Percentiles rank a stretch among this genome's conserved stretches.
These are phyloP conservation scores for Boletus mariae DNA, from an alignment of 1,284 basidiomycete species.

Conservation along the genomic window DNA sequence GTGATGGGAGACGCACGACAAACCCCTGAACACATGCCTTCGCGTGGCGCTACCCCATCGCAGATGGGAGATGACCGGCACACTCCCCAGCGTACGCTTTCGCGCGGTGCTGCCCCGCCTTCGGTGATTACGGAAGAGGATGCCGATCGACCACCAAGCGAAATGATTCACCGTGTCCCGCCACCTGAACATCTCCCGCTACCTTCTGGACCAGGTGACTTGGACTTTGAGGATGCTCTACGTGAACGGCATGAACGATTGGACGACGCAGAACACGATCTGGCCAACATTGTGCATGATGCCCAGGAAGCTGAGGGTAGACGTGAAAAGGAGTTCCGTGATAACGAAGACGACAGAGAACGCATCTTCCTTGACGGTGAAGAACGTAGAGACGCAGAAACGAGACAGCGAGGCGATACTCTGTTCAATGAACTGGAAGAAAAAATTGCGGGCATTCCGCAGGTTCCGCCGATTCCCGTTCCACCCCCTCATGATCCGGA, in stretches of 20 bases:
- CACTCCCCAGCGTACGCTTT: constrained; percentile 5
- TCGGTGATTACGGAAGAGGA: constrained; percentile 21
- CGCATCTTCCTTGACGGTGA: constrained; percentile 59
- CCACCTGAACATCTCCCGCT: constrained; percentile 11
- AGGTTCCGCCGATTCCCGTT: constrained; percentile 19
- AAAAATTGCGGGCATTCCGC: constrained; percentile 30
- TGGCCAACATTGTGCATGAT: constrained; percentile 44
- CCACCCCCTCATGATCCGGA: constrained; percentile 20
- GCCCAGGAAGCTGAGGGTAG: constrained; percentile 56
- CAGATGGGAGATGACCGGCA: neutral
- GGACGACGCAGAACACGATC: constrained; percentile 48
- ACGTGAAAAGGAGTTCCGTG: constrained; percentile 59
- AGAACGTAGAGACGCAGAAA: constrained; percentile 50
- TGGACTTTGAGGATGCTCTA: constrained; percentile 45
- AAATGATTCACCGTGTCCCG: constrained; percentile 26
- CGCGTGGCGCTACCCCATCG: constrained; percentile 14
- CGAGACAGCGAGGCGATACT: constrained; percentile 47
- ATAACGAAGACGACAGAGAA: constrained; percentile 61
- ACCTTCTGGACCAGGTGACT: constrained; percentile 4
- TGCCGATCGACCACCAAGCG: constrained; percentile 19
- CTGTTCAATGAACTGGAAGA: constrained; percentile 48
- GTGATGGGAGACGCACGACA: neutral
- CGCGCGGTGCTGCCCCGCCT: constrained; percentile 13
- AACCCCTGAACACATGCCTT: constrained; percentile 6
- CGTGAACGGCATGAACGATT: constrained; percentile 52